These are phyloP conservation scores for Mycena filopes DNA, from an alignment of 768 basidiomycete genomes.

Conservation along the genomic window DNA sequence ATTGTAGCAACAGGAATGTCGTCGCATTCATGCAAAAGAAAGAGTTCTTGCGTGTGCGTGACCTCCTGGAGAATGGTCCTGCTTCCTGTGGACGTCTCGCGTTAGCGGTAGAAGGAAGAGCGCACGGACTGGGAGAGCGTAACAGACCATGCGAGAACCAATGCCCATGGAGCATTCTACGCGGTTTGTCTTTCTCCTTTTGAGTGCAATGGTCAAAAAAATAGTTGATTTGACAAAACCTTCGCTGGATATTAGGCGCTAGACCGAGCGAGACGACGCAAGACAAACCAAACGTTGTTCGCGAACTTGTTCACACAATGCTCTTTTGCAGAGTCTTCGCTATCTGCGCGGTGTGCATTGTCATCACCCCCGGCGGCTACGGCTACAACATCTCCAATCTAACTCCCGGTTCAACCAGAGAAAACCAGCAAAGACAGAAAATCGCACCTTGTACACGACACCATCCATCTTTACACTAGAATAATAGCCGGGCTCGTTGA, in stretches of 20 bases:
- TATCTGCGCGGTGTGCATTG: constrained; percentile 51
- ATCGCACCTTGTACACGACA: constrained; percentile 62
- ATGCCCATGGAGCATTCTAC: constrained; percentile 74
- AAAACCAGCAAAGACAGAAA: background rate
- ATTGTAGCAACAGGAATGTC: constrained; percentile 66
- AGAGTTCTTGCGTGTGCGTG: constrained; percentile 70
- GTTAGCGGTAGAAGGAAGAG: background rate
- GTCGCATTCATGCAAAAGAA: constrained; percentile 65
- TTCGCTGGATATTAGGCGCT: constrained; percentile 1
- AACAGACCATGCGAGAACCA: constrained; percentile 72
- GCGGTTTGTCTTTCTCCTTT: constrained; percentile 31
- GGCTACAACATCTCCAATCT: constrained; percentile 29
- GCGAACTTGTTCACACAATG: constrained; percentile 66
- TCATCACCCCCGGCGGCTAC: constrained; percentile 61
- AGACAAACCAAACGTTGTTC: constrained; percentile 66
- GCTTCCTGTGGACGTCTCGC: constrained; percentile 32
- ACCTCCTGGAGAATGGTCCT: constrained; percentile 75
- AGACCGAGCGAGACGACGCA: background rate
- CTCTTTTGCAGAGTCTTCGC: constrained; percentile 50
- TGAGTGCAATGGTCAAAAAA: constrained; percentile 57
- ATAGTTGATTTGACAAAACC: constrained; percentile 79
- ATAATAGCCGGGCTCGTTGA: constrained; percentile 45
- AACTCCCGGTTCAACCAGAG: background rate
- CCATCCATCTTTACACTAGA: constrained; percentile 65
- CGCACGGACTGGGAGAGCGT: too few species aligned